phyloP scores from a whole-genome alignment of 1,284 basidiomycete species.

The Malassezia restricta region DNA sequence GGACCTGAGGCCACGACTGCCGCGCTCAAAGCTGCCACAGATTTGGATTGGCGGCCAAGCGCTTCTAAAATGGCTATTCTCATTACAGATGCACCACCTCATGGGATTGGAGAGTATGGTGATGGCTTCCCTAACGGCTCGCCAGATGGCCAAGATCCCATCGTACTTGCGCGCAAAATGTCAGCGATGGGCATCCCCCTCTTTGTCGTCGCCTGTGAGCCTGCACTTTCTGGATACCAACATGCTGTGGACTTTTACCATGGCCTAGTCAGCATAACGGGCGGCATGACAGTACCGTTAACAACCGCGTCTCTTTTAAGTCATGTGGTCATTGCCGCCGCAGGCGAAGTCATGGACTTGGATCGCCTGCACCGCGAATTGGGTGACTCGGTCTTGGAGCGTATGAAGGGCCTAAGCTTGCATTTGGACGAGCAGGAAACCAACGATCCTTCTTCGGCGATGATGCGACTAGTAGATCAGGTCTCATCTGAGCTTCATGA shows the following conservation, averaged over 20 bases:
- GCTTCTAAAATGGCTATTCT: slow-evolving; percentile 73
- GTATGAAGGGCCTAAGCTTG: slow-evolving; percentile 63
- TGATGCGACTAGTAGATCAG: slow-evolving; percentile 60
- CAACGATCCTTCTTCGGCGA: neutral
- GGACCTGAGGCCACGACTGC: slow-evolving; percentile 96
- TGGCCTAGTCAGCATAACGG: slow-evolving; percentile 39
- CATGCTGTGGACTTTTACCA: slow-evolving; percentile 75
- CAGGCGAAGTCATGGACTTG: slow-evolving; percentile 93
- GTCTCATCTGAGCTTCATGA: slow-evolving; percentile 87
- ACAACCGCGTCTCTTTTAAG: slow-evolving; percentile 89
- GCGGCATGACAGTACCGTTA: slow-evolving; percentile 82
- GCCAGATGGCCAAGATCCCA: slow-evolving; percentile 63
- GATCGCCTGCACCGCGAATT: slow-evolving; percentile 88
- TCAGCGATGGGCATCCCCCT: slow-evolving; percentile 58
- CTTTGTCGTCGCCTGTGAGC: slow-evolving; percentile 76
- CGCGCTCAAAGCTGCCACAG: slow-evolving; percentile 62
- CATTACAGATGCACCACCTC: slow-evolving; percentile 93
- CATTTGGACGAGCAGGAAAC: slow-evolving; percentile 57
- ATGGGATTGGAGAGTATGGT: slow-evolving; percentile 58
- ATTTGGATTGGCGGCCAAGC: slow-evolving; percentile 65
- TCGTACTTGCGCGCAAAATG: slow-evolving; percentile 76
- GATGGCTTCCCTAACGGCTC: slow-evolving; percentile 56
- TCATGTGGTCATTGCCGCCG: slow-evolving; percentile 94
- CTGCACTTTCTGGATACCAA: slow-evolving; percentile 66
- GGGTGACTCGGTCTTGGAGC: slow-evolving; percentile 78